Evolutionary conservation across 305 asterid genomes (phyloP).

Genomic region (Nicotiana rustica): DNA sequence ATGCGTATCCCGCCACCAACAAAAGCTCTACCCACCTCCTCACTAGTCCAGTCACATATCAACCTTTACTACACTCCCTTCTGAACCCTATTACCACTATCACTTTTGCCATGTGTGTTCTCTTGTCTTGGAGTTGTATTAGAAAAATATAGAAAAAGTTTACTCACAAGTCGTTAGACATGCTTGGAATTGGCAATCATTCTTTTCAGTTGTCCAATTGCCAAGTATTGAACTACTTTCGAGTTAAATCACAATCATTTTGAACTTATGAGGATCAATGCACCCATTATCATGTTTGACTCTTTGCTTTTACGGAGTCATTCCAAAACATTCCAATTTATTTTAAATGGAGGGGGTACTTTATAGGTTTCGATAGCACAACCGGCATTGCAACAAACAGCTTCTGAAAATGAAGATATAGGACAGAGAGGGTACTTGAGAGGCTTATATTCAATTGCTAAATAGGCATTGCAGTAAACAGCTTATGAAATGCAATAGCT

Average conservation of each 20-base stretch:
- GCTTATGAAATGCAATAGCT: not conserved
- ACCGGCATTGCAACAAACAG: conserved; percentile 14
- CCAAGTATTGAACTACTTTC: conserved; percentile 12
- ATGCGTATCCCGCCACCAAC: not conserved
- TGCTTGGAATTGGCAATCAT: not conserved
- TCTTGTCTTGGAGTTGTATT: conserved; percentile 4
- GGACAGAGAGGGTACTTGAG: conserved; percentile 8
- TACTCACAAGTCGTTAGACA: not conserved
- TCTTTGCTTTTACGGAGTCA: not conserved
- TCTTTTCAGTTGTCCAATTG: not conserved
- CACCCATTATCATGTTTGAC: conserved; percentile 16
- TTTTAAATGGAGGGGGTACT: not conserved
- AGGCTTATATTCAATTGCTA: not conserved
- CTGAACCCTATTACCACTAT: not conserved
- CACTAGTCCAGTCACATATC: not conserved
- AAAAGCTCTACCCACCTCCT: conserved; percentile 8
- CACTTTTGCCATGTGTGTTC: conserved; percentile 1
- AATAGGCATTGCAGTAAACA: conserved; percentile 14
- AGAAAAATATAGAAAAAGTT: not conserved
- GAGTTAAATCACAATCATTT: conserved; percentile 13
- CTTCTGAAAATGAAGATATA: conserved; percentile 6
- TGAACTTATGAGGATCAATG: conserved; percentile 22
- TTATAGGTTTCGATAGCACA: conserved; percentile 12
- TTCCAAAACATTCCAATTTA: not conserved
- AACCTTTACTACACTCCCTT: not conserved